Conservation (phyloP, 106 monocot genomes). For the Triglochin maritima region DNA sequence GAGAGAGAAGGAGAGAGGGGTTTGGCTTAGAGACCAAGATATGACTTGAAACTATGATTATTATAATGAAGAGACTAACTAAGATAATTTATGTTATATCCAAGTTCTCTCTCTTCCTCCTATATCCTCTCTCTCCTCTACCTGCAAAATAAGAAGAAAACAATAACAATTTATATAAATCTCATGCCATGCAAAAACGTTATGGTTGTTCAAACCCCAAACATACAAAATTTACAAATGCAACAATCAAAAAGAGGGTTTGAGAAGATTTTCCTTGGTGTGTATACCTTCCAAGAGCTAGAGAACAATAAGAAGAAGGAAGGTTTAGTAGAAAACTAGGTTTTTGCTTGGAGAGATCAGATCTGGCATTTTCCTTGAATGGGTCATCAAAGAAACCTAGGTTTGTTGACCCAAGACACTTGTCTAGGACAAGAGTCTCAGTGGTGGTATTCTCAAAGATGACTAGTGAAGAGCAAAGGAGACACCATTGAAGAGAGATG, state of each 20-base stretch:
- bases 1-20: background rate
- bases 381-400: background rate
- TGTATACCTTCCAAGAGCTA: background rate
- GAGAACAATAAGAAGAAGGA: background rate
- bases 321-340: background rate
- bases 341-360: background rate
- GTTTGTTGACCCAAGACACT: background rate
- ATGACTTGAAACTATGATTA: background rate
- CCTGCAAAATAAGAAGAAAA: background rate
- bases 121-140: background rate
- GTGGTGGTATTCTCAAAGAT: background rate
- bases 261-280: too few relatives aligned
- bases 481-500: slow-evolving; percentile 2
- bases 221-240: too few relatives aligned
- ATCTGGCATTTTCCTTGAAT: background rate
- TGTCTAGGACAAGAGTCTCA: background rate
- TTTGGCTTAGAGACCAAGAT: slow-evolving; percentile 3
- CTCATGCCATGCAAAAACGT: background rate
- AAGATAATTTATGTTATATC: background rate
- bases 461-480: background rate
- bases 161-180: background rate
- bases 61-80: too few relatives aligned
- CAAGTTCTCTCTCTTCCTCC: background rate
- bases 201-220: too few relatives aligned
- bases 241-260: too few relatives aligned